Evolutionary conservation across 202 grass and related monocot genomes (phyloP).

Genomic region (Elaeis oleifera): DNA sequence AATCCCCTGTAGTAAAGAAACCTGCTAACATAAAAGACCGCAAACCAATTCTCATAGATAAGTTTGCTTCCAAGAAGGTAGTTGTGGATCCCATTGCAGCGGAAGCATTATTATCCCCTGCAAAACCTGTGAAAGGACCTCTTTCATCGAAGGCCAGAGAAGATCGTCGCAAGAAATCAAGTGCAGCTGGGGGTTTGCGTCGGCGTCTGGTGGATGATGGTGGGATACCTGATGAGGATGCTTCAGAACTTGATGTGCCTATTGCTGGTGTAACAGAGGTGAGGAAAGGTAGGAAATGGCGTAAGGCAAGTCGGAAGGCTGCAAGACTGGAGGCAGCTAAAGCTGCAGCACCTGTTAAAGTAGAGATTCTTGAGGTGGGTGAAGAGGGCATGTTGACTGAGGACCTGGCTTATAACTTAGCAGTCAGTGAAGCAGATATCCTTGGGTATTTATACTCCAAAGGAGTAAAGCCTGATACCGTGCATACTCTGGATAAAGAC

Average conservation of each 20-base stretch:
- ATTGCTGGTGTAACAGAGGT: constrained; percentile 41
- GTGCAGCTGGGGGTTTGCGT: constrained; percentile 31
- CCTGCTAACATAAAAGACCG: constrained; percentile 38
- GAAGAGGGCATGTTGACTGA: constrained; percentile 81
- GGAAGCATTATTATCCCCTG: constrained; percentile 38
- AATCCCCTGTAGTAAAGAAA: background rate
- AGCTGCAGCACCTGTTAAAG: constrained; percentile 78
- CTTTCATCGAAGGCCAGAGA: constrained; percentile 51
- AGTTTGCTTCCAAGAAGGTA: constrained; percentile 71
- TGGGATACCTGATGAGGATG: constrained; percentile 47
- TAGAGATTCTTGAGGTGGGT: constrained; percentile 91
- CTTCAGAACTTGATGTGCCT: constrained; percentile 32
- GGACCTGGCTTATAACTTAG: constrained; percentile 80
- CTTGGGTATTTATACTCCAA: constrained; percentile 48
- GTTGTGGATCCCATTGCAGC: constrained; percentile 49
- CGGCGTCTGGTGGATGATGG: constrained; percentile 36
- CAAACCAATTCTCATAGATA: constrained; percentile 90
- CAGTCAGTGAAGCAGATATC: constrained; percentile 59
- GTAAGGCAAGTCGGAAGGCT: constrained; percentile 68
- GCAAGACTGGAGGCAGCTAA: constrained; percentile 61
- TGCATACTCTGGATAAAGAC: constrained; percentile 69
- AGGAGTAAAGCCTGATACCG: constrained; percentile 53
- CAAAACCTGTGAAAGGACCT: constrained; percentile 43
- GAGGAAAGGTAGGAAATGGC: constrained; percentile 73
- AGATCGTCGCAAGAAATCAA: constrained; percentile 50